Evolutionary conservation across 1,284 basidiomycete genomes (phyloP).

Genomic region (Cronartium quercuum): DNA sequence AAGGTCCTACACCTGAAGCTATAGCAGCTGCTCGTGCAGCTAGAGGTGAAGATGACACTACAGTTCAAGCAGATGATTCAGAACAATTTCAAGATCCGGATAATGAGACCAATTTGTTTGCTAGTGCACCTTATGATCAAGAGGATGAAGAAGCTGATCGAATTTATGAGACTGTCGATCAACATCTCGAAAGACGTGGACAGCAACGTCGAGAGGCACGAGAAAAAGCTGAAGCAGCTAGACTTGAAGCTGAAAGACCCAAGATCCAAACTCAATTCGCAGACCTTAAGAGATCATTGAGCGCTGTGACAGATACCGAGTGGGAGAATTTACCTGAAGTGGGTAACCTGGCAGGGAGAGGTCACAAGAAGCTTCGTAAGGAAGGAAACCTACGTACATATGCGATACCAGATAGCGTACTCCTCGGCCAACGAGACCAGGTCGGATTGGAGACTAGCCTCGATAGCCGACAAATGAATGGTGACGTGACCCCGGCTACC

Average conservation of each 20-base stretch:
- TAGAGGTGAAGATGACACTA: slow-evolving; percentile 68
- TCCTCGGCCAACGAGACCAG: slow-evolving; percentile 52
- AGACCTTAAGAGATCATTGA: slow-evolving; percentile 83
- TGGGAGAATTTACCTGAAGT: slow-evolving; percentile 96
- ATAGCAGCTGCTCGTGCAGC: slow-evolving; percentile 54
- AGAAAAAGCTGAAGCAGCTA: slow-evolving; percentile 65
- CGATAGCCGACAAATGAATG: slow-evolving; percentile 65
- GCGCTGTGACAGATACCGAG: slow-evolving; percentile 77
- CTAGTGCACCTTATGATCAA: slow-evolving; percentile 88
- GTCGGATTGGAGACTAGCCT: slow-evolving; percentile 68
- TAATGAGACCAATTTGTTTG: slow-evolving; percentile 92
- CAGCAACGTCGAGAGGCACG: slow-evolving; percentile 69
- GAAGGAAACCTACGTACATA: slow-evolving; percentile 73
- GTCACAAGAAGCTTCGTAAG: slow-evolving; percentile 55
- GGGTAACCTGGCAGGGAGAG: slow-evolving; percentile 83
- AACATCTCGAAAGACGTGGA: slow-evolving; percentile 80
- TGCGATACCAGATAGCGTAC: slow-evolving; percentile 83
- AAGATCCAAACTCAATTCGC: slow-evolving; percentile 91
- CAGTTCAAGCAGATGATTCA: slow-evolving; percentile 63
- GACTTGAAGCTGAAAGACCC: slow-evolving; percentile 69
- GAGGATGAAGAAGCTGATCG: slow-evolving; percentile 96
- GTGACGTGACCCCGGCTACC: slow-evolving; percentile 45
- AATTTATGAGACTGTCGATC: slow-evolving; percentile 85
- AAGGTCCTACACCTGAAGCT: slow-evolving; percentile 68
- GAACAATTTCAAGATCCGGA: slow-evolving; percentile 94